These are phyloP conservation scores for Rhododendron molle DNA, from an alignment of 148 eudicot species.

Conservation along the genomic window DNA sequence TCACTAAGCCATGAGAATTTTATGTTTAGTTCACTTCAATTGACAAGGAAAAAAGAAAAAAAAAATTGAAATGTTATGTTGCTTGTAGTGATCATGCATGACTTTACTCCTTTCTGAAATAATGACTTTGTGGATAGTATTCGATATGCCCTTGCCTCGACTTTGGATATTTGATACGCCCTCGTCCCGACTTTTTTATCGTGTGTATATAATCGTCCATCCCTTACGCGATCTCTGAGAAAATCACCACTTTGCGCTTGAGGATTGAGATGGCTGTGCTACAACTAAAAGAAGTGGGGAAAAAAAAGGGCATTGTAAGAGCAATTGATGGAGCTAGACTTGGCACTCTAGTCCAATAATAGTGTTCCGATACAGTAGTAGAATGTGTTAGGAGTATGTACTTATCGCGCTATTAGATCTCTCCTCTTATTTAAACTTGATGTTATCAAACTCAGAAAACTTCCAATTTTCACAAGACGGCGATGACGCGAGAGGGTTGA, in stretches of 20 bases:
- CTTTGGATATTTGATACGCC: neutral
- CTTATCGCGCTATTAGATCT: neutral
- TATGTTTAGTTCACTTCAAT: neutral
- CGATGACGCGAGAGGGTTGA: neutral
- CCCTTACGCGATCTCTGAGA: no score
- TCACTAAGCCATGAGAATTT: neutral
- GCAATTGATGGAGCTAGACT: neutral
- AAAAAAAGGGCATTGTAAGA: neutral
- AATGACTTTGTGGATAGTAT: neutral
- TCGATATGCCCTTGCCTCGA: no score
- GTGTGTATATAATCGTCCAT: no score
- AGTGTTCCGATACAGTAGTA: neutral
- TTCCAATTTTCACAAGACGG: neutral
- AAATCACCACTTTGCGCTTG: no score
- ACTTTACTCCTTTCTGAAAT: neutral
- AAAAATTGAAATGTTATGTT: neutral
- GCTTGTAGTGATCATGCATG: neutral
- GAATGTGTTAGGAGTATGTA: neutral
- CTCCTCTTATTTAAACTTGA: neutral
- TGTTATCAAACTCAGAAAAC: neutral
- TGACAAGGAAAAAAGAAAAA: neutral
- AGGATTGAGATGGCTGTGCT: neutral
- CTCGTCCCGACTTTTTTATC: neutral
- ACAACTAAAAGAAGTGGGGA: neutral
- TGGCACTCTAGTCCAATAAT: neutral